Conservation (phyloP, 2,329 filamentous ascomycete species). For the Fusarium tjaetaba region DNA sequence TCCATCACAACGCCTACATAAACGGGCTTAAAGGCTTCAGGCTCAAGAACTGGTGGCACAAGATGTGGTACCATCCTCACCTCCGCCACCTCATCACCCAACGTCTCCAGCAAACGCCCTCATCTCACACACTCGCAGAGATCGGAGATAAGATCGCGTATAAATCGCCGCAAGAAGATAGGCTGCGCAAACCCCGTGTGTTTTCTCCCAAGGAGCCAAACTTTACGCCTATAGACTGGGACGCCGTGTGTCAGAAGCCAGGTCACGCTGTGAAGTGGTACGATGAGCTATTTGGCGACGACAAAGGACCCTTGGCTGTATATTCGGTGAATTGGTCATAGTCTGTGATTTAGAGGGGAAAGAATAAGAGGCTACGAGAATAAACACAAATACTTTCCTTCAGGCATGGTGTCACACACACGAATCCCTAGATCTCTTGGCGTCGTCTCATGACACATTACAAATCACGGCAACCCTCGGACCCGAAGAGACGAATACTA, state of each 20-base stretch:
- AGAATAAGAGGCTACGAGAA: neutral
- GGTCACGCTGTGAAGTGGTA: slow-evolving; percentile 43
- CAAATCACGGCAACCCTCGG: slow-evolving; percentile 3
- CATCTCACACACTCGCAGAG: slow-evolving; percentile 26
- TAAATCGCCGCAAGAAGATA: slow-evolving; percentile 31
- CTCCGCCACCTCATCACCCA: slow-evolving; percentile 46
- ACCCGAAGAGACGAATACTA: neutral
- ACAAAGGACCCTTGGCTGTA: slow-evolving; percentile 43
- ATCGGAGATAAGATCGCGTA: slow-evolving; percentile 34
- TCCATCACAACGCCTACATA: slow-evolving; percentile 52
- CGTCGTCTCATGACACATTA: slow-evolving; percentile 6
- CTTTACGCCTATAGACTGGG: slow-evolving; percentile 45
- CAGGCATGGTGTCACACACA: neutral
- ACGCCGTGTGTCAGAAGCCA: slow-evolving; percentile 48
- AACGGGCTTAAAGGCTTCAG: slow-evolving; percentile 46
- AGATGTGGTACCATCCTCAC: slow-evolving; percentile 50
- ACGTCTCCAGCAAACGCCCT: slow-evolving; percentile 30
- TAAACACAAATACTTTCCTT: neutral
- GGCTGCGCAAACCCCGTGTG: slow-evolving; percentile 24
- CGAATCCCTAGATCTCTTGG: slow-evolving; percentile 2
- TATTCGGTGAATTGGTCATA: neutral
- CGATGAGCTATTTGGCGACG: slow-evolving; percentile 48
- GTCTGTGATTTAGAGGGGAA: neutral
- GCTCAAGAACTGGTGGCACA: slow-evolving; percentile 49
- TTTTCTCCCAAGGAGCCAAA: slow-evolving; percentile 39